Evolutionary conservation across 2,329 filamentous ascomycete genomes (phyloP), one percentile per base, ranked within the genome.

Genomic region (Dryadomyces quercivorus): DNA sequence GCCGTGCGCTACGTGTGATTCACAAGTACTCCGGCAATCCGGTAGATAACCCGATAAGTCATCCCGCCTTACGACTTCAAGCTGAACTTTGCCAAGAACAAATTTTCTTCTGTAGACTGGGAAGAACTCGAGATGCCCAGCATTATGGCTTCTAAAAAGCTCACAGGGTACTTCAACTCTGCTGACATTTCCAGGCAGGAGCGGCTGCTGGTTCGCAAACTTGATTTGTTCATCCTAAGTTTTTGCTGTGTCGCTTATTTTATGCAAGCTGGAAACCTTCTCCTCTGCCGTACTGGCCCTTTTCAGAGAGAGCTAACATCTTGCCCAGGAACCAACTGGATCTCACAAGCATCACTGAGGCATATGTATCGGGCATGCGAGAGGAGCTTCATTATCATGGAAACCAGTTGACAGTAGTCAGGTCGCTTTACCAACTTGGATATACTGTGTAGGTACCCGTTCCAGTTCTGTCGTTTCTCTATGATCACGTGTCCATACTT

Each of bases 221-320:
- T 60, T 49, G 80, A 84, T 63, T 82, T 82, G 61, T 83, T 82
- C 66, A 83, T 83, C 60, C 64, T 84, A 46, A 80, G 76, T 0
- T 84, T 83, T 61, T 83, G 80, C 64, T 84, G 80, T 61, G 62
- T 84, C 50, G 75, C 72, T 59, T 80, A 78, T 61, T 75, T 79
- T 55, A 68, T 75, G 59, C 78, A 78, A 61, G 78, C 77, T 58
- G 74, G 75, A 60, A 40, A 73, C 53, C 1, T 47, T 15, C n/a
- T 18, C 20, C 31, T 22, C 7, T 2, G 21, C 3, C 20, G 10
- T 42, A 1, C 21, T n/a, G 10, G 45, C 4, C 22, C 4, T 22
- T 15, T 34, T 15, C 8, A 15, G 26, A 8, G 26, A 15, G 26
- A 8, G 26, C 26, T 31, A 31, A 31, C 26, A 31, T 31, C 26